Percentiles rank a stretch among this genome's conserved stretches.
phyloP scores from a whole-genome alignment of 2,329 filamentous ascomycete genomes.

The Paraphaeosphaeria minitans region DNA sequence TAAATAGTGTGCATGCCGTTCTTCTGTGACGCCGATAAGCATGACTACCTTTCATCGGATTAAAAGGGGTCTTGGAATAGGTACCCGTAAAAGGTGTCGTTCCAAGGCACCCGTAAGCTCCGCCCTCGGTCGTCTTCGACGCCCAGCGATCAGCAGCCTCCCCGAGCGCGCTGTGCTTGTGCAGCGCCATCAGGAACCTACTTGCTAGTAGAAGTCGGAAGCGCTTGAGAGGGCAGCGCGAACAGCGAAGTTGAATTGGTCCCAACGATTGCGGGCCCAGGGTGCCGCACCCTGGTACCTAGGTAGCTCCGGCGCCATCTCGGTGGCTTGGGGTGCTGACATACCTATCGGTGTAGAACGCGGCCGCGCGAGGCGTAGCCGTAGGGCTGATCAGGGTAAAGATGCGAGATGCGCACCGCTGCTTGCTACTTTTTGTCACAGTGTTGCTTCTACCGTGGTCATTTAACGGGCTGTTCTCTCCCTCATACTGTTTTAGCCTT shows the following conservation, averaged over 20 bases:
- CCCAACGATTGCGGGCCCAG: neutral
- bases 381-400: constrained; percentile 12
- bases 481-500: neutral
- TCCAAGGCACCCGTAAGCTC: constrained; percentile 1
- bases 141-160: neutral
- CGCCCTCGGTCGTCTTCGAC: neutral
- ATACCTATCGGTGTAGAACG: constrained; percentile 6
- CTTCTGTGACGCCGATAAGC: neutral
- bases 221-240: neutral
- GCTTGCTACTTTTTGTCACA: constrained; percentile 3
- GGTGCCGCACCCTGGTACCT: neutral
- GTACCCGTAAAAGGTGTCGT: neutral
- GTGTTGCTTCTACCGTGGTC: neutral
- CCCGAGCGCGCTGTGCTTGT: neutral
- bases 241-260: neutral
- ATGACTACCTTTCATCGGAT: neutral
- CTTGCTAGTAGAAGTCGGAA: neutral
- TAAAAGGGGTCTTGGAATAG: neutral
- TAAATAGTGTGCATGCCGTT: neutral
- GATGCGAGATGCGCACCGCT: constrained; percentile 2
- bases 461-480: neutral
- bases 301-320: constrained; percentile 6
- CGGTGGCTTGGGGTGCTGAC: constrained; percentile 10
- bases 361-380: neutral
- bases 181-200: neutral